Percentiles rank a stretch among this genome's conserved stretches.
These are phyloP conservation scores for Speleostelium caveatum DNA, from an alignment of 78 protist species.

Conservation along the genomic window DNA sequence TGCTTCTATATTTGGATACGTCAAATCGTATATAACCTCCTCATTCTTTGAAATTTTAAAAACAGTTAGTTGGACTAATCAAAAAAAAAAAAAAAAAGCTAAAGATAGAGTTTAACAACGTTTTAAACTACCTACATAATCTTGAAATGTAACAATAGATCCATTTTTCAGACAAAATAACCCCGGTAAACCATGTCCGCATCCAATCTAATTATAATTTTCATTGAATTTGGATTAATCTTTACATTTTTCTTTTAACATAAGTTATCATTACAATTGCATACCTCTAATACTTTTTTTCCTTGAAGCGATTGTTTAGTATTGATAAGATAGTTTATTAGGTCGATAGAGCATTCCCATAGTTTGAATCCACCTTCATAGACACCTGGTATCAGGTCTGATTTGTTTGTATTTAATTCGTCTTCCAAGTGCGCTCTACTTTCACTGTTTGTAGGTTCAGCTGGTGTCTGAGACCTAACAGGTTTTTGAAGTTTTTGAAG, in stretches of 20 bases:
- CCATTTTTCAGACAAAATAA: slow-evolving; percentile 46
- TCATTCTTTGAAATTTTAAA: slow-evolving; percentile 13
- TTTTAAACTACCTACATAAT: slow-evolving; percentile 77
- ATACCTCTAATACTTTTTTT: slow-evolving; percentile 57
- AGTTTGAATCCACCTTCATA: slow-evolving; percentile 88
- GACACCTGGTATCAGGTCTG: slow-evolving; percentile 79
- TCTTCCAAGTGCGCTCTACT: too few relatives aligned
- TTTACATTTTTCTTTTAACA: background rate
- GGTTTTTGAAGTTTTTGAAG: too few relatives aligned
- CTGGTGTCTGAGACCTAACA: too few relatives aligned
- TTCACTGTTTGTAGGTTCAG: too few relatives aligned
- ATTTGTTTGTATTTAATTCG: slow-evolving; percentile 18
- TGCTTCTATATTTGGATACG: slow-evolving; percentile 58
- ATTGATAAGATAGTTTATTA: slow-evolving; percentile 60
- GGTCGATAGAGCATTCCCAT: slow-evolving; percentile 81
- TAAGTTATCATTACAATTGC: background rate
- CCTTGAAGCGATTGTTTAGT: background rate
- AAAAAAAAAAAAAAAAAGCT: background rate
- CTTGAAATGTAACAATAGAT: slow-evolving; percentile 76
- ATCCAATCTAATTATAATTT: slow-evolving; percentile 35
- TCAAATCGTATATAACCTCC: slow-evolving; percentile 51
- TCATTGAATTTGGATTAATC: too few relatives aligned
- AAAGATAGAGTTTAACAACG: too few relatives aligned
- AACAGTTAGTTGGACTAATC: background rate
- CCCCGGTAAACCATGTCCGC: slow-evolving; percentile 84